phyloP scores from a whole-genome alignment of 2,329 filamentous ascomycete species.

The Chrysoporthe puriensis region DNA sequence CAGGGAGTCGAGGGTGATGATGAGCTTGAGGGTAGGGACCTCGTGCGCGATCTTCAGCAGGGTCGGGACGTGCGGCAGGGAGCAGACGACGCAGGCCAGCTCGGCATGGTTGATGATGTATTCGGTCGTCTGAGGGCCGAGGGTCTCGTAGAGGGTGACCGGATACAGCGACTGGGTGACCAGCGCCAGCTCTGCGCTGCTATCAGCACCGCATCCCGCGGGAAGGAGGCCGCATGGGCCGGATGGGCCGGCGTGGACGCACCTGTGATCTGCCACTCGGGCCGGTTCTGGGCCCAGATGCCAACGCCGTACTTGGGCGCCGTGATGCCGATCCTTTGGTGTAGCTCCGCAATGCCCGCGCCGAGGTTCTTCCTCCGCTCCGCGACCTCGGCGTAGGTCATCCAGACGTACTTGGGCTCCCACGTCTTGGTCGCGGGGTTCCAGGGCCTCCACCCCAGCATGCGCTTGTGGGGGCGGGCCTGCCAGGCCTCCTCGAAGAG shows the following conservation, averaged over 20 bases:
- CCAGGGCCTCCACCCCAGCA: slow-evolving; percentile 81
- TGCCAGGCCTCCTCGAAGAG: slow-evolving; percentile 73
- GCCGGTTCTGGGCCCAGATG: slow-evolving; percentile 84
- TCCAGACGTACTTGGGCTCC: slow-evolving; percentile 77
- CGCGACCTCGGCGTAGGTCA: slow-evolving; percentile 80
- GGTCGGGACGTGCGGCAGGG: slow-evolving; percentile 78
- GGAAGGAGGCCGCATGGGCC: not conserved
- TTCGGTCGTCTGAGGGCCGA: slow-evolving; percentile 88
- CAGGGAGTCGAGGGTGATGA: slow-evolving; percentile 83
- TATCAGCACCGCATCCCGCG: slow-evolving; percentile 5
- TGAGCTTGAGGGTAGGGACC: slow-evolving; percentile 80
- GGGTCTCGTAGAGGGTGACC: slow-evolving; percentile 94
- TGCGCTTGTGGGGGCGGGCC: slow-evolving; percentile 67
- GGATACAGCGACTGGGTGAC: slow-evolving; percentile 86
- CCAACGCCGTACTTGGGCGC: slow-evolving; percentile 74
- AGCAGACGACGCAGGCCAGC: slow-evolving; percentile 75
- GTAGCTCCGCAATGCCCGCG: slow-evolving; percentile 80
- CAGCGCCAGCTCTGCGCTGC: slow-evolving; percentile 72
- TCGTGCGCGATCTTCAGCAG: slow-evolving; percentile 79
- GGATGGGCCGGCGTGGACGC: slow-evolving; percentile 32
- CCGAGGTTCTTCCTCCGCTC: slow-evolving; percentile 82
- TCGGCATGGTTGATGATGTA: slow-evolving; percentile 94
- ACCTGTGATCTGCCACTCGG: slow-evolving; percentile 87
- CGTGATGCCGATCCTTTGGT: slow-evolving; percentile 70
- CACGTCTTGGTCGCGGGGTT: slow-evolving; percentile 74